Evolutionary conservation across 225 moss, liverwort and hornwort species (phyloP).

Genomic region (Asterella californica): DNA sequence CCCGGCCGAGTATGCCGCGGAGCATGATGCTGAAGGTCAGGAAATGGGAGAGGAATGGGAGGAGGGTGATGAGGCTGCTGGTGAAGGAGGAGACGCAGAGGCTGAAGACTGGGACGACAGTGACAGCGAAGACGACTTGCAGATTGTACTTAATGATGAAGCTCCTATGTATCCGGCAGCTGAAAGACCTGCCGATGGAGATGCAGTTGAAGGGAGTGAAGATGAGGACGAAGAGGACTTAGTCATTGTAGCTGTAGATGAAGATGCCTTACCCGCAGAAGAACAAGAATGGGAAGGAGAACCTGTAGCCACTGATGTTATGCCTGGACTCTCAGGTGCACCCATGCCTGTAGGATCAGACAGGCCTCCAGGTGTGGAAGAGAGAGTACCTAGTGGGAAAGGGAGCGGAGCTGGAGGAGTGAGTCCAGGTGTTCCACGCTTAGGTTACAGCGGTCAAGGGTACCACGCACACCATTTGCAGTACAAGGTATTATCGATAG

Average conservation of each 20-base stretch:
- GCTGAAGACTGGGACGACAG: constrained; percentile 85
- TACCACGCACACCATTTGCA: constrained; percentile 84
- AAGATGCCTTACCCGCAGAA: constrained; percentile 48
- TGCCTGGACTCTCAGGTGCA: constrained; percentile 67
- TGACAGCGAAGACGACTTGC: constrained; percentile 93
- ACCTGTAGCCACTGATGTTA: constrained; percentile 42
- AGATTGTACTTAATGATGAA: constrained; percentile 89
- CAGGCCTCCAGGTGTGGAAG: constrained; percentile 68
- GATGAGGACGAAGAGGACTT: constrained; percentile 93
- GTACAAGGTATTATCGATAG: constrained; percentile 59
- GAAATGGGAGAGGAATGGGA: constrained; percentile 32
- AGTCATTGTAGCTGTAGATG: constrained; percentile 78
- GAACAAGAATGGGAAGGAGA: constrained; percentile 95
- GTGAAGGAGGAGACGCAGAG: constrained; percentile 36
- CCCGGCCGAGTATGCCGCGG: constrained; percentile 35
- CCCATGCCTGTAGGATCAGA: constrained; percentile 55
- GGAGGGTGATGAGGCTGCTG: constrained; percentile 23
- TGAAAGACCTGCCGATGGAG: constrained; percentile 61
- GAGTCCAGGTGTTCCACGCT: constrained; percentile 70
- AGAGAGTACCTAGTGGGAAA: constrained; percentile 63
- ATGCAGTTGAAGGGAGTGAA: constrained; percentile 71
- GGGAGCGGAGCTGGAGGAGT: constrained; percentile 57
- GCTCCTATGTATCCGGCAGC: constrained; percentile 49
- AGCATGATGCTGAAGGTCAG: constrained; percentile 45
- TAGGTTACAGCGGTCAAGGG: constrained; percentile 99